Conservation (phyloP, 805 yeast genomes). For the Cyberlindnera euphorbiiphila region DNA sequence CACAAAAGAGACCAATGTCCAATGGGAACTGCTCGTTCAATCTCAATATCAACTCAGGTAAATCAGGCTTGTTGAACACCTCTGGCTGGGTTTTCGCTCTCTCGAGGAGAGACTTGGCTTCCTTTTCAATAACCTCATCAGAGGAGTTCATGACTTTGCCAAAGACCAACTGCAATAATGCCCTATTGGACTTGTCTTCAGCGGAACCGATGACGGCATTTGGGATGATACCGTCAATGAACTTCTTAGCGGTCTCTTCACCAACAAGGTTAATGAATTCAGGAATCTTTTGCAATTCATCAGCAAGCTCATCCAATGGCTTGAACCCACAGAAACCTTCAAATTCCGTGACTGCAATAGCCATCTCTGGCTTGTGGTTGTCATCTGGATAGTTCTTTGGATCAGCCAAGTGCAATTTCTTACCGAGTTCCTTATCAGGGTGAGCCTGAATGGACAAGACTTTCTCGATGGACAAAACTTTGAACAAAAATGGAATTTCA, state of each 20-base stretch:
- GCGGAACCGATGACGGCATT: slow-evolving; percentile 41
- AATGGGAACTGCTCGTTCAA: slow-evolving; percentile 85
- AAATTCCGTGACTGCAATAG: slow-evolving; percentile 90
- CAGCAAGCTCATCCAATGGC: slow-evolving; percentile 75
- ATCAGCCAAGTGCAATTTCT: slow-evolving; percentile 69
- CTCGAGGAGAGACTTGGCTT: slow-evolving; percentile 62
- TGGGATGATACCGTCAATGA: slow-evolving; percentile 43
- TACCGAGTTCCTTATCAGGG: slow-evolving; percentile 86
- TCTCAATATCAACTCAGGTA: slow-evolving; percentile 72
- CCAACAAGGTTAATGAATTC: slow-evolving; percentile 76
- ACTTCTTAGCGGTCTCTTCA: slow-evolving; percentile 49
- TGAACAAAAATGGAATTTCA: slow-evolving; percentile 88
- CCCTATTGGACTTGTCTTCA: slow-evolving; percentile 56
- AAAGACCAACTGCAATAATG: slow-evolving; percentile 69
- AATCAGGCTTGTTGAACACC: slow-evolving; percentile 45
- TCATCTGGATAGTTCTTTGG: slow-evolving; percentile 96
- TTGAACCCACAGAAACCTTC: slow-evolving; percentile 98
- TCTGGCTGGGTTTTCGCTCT: slow-evolving; percentile 60
- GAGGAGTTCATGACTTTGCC: slow-evolving; percentile 79
- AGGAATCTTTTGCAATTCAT: slow-evolving; percentile 65
- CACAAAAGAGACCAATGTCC: slow-evolving; percentile 95
- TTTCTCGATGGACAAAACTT: slow-evolving; percentile 88
- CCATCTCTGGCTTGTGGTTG: slow-evolving; percentile 99
- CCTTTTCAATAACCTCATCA: slow-evolving; percentile 50
- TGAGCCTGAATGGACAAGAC: slow-evolving; percentile 97